Conservation (phyloP, 2,329 filamentous ascomycete genomes). For the Catunica adiposa region DNA sequence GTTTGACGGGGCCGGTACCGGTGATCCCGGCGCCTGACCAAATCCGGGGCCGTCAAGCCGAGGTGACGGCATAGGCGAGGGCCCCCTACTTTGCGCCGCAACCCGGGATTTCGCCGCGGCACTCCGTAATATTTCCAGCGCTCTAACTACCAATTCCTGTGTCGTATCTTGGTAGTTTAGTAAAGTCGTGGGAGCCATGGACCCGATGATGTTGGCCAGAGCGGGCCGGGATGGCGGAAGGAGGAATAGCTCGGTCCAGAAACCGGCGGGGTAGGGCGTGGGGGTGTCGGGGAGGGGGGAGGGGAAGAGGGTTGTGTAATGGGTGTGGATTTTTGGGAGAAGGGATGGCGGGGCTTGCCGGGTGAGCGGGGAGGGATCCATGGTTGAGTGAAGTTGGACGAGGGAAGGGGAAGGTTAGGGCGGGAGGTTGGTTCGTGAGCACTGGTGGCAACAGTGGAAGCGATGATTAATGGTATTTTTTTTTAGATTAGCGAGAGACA, state of each 20-base stretch:
- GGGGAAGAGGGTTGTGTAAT: slow-evolving; percentile 68
- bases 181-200: slow-evolving; percentile 57
- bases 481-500: too few relatives aligned
- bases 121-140: slow-evolving; percentile 33
- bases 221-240: slow-evolving; percentile 59
- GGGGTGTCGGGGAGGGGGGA: slow-evolving; percentile 50
- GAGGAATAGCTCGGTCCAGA: slow-evolving; percentile 93
- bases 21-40: not conserved
- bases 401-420: not conserved
- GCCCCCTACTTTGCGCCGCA: slow-evolving; percentile 21
- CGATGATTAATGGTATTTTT: too few relatives aligned
- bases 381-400: not conserved
- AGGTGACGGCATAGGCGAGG: slow-evolving; percentile 15
- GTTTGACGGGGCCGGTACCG: not conserved
- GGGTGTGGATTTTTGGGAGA: slow-evolving; percentile 79
- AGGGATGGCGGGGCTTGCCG: slow-evolving; percentile 87
- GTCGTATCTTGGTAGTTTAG: slow-evolving; percentile 63
- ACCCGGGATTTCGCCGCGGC: slow-evolving; percentile 35
- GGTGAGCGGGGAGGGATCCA: slow-evolving; percentile 86
- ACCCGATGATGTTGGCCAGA: slow-evolving; percentile 51
- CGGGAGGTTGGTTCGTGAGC: not conserved
- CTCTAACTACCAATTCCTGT: slow-evolving; percentile 59
- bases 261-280: slow-evolving; percentile 63
- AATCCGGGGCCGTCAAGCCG: not conserved
- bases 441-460: not conserved